Base-by-base conservation (phyloP, 805 yeast genomes). In the Candida piceae region DNA sequence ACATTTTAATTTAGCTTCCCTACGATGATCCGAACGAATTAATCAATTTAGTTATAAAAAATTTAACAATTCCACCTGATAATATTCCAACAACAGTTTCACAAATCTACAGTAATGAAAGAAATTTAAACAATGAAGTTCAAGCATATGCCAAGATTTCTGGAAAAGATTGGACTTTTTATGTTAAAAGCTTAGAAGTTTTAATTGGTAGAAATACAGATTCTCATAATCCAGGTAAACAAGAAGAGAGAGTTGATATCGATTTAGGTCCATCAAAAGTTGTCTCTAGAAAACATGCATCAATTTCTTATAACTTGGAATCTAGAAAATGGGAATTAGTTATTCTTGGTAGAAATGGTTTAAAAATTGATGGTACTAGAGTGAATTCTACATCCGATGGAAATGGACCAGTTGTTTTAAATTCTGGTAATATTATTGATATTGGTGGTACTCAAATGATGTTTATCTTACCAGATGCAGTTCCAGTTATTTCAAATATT, bases 361-460 rank as follows among this genome's bases (percentile, higher is more conserved):
- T 95, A 18, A 81, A 89, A 51, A 78, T 93, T 18, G 96, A 93
- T 63, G 84, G 86, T 21, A 62, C 58, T n/a, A 66, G 76, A 48
- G 42, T 59, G n/a, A 57, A 51, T 30, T 60, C 71, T 29, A 57
- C 66, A 27, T 53, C 59, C 20, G 61, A 60, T 19, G 68, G 66
- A 8, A 50, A 56, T 10, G 49, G 46, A 0, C 69, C 72, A 3
- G 71, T 80, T 11, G 72, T 79, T 10, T 70, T 93, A 38, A 72
- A 74, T 35, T 81, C 94, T 2, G 98, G 98, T n/a, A 84, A 90
- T 29, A 78, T 93, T 13, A 63, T 93, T 39, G 99, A 93, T 52
- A 80, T 93, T 31, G 97, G 97, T 13, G 97, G 97, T 5, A 88
- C 96, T 9, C 97, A 93, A 62, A 93, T 93, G 97, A 90, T 93